Percentiles rank a stretch among this genome's conserved stretches.
These are phyloP conservation scores for Zygosaccharomyces pseudobailii DNA, from an alignment of 1,139 yeast species.

Conservation along the genomic window DNA sequence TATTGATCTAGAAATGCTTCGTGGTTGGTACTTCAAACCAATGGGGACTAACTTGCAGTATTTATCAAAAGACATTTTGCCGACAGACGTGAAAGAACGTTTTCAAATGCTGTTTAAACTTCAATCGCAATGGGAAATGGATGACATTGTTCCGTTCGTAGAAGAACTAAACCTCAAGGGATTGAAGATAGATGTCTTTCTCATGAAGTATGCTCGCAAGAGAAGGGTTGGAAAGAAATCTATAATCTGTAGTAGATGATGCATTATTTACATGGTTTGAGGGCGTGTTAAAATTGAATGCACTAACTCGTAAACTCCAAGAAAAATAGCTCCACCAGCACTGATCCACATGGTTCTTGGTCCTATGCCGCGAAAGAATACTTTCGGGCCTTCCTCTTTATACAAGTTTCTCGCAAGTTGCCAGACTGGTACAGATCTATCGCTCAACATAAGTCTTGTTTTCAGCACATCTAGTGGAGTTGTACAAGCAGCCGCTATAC, in stretches of 20 bases:
- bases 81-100: constrained; percentile 49
- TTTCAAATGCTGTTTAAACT: constrained; percentile 58
- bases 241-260: constrained; percentile 29
- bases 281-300: constrained; percentile 31
- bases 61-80: constrained; percentile 45
- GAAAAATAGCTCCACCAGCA: constrained; percentile 95
- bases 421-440: constrained; percentile 45
- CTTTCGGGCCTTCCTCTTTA: constrained; percentile 60
- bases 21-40: constrained; percentile 54
- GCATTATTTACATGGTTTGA: constrained; percentile 12
- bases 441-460: constrained; percentile 80
- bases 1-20: constrained; percentile 47
- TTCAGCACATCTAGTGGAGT: constrained; percentile 92
- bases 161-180: constrained; percentile 50
- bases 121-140: constrained; percentile 63
- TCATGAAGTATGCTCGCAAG: constrained; percentile 72
- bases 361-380: constrained; percentile 79
- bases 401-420: constrained; percentile 46
- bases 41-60: constrained; percentile 44
- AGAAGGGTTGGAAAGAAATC: constrained; percentile 50
- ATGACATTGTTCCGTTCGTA: constrained; percentile 69
- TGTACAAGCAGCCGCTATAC: constrained; percentile 87
- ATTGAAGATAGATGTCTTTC: constrained; percentile 61
- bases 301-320: constrained; percentile 87
- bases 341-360: constrained; percentile 97